A percentile compares a stretch with the other conserved stretches of the same genome.
phyloP scores from a whole-genome alignment of 208 protist genomes.

The Tritrichomonas foetus region DNA sequence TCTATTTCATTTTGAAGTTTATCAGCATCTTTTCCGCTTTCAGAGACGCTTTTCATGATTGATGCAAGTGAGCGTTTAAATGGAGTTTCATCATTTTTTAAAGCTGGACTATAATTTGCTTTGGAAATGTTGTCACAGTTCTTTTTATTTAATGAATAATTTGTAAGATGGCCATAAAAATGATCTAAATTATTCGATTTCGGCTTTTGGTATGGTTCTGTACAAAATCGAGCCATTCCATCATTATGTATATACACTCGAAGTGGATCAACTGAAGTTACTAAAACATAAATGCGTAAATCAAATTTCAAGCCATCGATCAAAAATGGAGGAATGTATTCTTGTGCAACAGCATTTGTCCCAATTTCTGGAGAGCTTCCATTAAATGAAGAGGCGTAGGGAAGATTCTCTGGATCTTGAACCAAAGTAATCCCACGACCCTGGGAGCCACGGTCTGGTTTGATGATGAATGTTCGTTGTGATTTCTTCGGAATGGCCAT shows the following conservation, averaged over 20 bases:
- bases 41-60: too few relatives aligned
- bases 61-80: too few relatives aligned
- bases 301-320: conserved; percentile 54
- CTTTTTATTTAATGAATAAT: conserved; percentile 31
- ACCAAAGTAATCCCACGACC: conserved; percentile 17
- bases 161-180: background rate
- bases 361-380: background rate
- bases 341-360: conserved; percentile 43
- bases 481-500: background rate
- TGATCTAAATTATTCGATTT: conserved; percentile 35
- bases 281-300: conserved; percentile 52
- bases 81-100: too few relatives aligned
- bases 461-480: conserved; percentile 28
- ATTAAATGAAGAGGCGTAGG: background rate
- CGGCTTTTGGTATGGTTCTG: conserved; percentile 39
- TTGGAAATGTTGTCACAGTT: background rate
- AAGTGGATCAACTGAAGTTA: conserved; percentile 45
- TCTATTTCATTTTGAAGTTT: background rate
- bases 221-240: conserved; percentile 44
- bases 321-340: conserved; percentile 49
- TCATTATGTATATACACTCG: conserved; percentile 48
- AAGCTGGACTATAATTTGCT: background rate
- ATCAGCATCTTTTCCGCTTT: background rate
- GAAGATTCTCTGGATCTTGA: background rate
- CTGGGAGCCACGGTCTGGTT: conserved; percentile 40